phyloP scores from a whole-genome alignment of 192 early-diverging fungal species.

The Backusella psychrophila region DNA sequence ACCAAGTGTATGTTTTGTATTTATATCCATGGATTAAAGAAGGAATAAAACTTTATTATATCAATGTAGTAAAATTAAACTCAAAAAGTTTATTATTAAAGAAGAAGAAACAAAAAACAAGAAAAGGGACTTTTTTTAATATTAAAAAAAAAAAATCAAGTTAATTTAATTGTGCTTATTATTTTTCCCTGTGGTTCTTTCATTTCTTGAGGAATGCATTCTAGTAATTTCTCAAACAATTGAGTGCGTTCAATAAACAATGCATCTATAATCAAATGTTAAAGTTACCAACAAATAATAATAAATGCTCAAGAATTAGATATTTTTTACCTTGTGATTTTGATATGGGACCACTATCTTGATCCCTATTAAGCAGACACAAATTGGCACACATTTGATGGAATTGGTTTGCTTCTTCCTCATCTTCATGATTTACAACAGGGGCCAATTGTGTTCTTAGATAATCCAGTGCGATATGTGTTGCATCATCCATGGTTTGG shows the following conservation, averaged over 20 bases:
- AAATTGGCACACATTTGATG: constrained; percentile 25
- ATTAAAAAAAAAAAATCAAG: constrained; percentile 11
- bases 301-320: neutral
- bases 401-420: constrained; percentile 42
- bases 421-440: constrained; percentile 65
- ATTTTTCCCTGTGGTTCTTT: constrained; percentile 73
- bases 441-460: constrained; percentile 69
- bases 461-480: constrained; percentile 69
- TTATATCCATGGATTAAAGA: constrained; percentile 1
- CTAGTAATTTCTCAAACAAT: constrained; percentile 68
- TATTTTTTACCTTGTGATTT: neutral
- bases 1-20: neutral
- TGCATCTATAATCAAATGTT: neutral
- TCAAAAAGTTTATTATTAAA: neutral
- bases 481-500: constrained; percentile 17
- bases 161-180: constrained; percentile 61
- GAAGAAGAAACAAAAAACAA: neutral
- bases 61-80: neutral
- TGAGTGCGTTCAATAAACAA: constrained; percentile 49
- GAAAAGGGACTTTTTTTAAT: neutral
- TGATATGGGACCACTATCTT: neutral
- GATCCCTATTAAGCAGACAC: neutral
- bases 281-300: neutral
- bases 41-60: neutral
- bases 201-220: constrained; percentile 74